Evolutionary conservation across 805 yeast genomes (phyloP), one percentile per base, ranked within the genome.

Genomic region (Spathaspora hagerdaliae): DNA sequence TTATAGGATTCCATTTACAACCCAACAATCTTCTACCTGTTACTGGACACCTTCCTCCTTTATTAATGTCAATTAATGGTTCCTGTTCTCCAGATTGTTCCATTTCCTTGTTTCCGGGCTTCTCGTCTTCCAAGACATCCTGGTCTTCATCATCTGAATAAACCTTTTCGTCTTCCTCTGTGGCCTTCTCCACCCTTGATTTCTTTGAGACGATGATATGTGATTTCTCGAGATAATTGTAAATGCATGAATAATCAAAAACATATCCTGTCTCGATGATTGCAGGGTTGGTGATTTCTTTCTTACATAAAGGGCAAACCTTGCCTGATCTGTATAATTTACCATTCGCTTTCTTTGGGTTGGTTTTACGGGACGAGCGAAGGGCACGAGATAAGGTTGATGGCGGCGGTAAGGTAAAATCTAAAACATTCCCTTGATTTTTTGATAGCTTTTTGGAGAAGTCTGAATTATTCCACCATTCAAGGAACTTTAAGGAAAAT

Each of bases 231-330:
- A 91, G 68, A 56, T 79, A 78, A 41, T 78, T 76, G 57, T 80
- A 81, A 12, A 91, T 88, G 63, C 98, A 94, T 10, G 87, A 81
- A 63, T 91, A 90, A 63, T 97, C 90, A 54, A 85, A 87, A 0
- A 89, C 96, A 51, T 81, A 83, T 0, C 99, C 99, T 0, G 98
- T 89, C 59, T 91, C 98, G 32, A 92, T 80, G 10, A 85, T 79
- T 0, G 96, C 88, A 3, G 96, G 96, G 55, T 87, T 89, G 31
- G 77, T 77, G 11, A 90, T 78, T 13, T 61, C 69, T 9, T 79
- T 64, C 27, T 75, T 64, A 58, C 98, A 92, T 11, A 92, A 59
- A 1, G 91, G 87, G 64, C 97, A 92, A 2, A 51, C 38, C 9
- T 59, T 57, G 1, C 65, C 65, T 2, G 64, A 59, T 11, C 64